phyloP scores from a whole-genome alignment of 2,329 filamentous ascomycete species.

The Diaporthe nobilis region DNA sequence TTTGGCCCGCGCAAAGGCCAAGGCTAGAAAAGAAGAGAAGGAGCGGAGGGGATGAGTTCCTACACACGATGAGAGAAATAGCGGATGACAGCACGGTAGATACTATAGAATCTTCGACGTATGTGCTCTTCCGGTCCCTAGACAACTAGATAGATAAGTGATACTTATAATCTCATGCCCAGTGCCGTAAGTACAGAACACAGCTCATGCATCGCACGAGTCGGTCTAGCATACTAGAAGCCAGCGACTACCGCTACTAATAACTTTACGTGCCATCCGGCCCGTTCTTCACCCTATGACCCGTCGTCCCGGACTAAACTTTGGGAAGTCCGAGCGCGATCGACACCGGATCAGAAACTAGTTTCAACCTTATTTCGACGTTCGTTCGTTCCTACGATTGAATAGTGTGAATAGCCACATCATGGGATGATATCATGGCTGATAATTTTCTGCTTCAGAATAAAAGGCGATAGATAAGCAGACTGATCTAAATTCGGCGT shows the following conservation, averaged over 20 bases:
- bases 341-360: neutral
- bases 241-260: neutral
- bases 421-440: neutral
- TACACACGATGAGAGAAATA: neutral
- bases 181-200: neutral
- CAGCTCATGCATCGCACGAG: neutral
- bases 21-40: constrained; percentile 10
- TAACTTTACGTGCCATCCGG: neutral
- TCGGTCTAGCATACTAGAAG: no score
- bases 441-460: neutral
- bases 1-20: constrained; percentile 14
- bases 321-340: neutral
- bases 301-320: neutral
- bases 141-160: neutral
- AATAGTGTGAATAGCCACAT: neutral
- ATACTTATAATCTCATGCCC: neutral
- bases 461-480: neutral
- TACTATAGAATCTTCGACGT: neutral
- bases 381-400: neutral
- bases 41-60: neutral
- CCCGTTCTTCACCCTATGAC: neutral
- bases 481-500: neutral
- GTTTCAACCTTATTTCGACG: neutral
- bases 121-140: neutral
- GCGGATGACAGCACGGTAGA: neutral